Base-by-base conservation (phyloP, 352 stramenopile genomes). In the Phytophthora litchii region DNA sequence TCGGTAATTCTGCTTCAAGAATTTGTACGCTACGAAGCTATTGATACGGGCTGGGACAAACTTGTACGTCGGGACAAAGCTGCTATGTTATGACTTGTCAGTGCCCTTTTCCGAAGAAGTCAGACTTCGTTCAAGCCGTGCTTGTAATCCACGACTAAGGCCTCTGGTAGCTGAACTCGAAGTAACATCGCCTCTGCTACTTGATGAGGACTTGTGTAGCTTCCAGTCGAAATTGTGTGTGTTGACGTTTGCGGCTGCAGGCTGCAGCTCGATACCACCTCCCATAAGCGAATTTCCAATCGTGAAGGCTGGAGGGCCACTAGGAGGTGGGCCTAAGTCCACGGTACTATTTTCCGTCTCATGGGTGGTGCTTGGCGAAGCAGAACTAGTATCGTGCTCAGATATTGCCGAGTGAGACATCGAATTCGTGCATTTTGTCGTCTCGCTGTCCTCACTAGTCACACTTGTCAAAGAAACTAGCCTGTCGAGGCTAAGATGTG, bases 181-280 rank as follows among this genome's bases (percentile, higher is more conserved):
- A 16, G 9, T 44, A 20, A 10, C 36, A 31, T 58, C 31, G 12
- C 34, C 53, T 12, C 35, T 36, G 7, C 37, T 74, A 14, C 14
- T 54, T 45, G 50, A 63, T 20, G 43, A 44, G 19, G 59, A 46
- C 19, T 67, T 66, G 51, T 80, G 72, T 17, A 74, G 45, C 54
- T 77, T 88, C 86, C 86, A 94, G 69, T 92, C 83, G 52, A 94
- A 94, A 47, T 89, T 90, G 52, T 80, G 72, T 21, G 81, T 90
- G 59, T 90, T 92, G 57, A 94, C 84, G 43, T 76, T 83, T n/a
- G 83, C 52, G 25, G 81, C 83, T 23, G 76, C 66, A n/a, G 80
- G 81, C 46, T 89, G 81, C 27, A 80, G 51, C 44, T 94, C 86
- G 23, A 94, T 94, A 40, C 86, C 83, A 29, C 86, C 86, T 51